Conservation (phyloP, 1,139 yeast species). For the Lodderomyces jiufengensis region DNA sequence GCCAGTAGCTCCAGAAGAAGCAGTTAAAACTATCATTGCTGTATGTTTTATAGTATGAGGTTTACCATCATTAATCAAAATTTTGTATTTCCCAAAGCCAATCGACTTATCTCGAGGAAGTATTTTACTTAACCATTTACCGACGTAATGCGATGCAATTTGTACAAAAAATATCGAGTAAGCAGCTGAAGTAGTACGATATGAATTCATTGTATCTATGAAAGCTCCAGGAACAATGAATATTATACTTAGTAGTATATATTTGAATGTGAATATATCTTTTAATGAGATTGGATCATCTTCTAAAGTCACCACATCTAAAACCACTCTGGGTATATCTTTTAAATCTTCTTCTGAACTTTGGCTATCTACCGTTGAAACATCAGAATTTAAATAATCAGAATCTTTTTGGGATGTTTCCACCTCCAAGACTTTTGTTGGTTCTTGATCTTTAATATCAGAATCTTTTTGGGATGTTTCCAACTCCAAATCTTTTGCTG, state of each 20-base stretch:
- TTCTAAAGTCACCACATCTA: constrained; percentile 33
- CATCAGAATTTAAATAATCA: too few species aligned
- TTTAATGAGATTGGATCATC: constrained; percentile 28
- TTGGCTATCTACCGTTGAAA: too few species aligned
- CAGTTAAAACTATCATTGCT: constrained; percentile 42
- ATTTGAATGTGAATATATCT: constrained; percentile 41
- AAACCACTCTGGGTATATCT: constrained; percentile 28
- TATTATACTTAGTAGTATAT: constrained; percentile 33
- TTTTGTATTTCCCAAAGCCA: constrained; percentile 19
- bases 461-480: too few species aligned
- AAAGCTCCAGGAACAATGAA: constrained; percentile 49
- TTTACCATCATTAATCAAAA: constrained; percentile 37
- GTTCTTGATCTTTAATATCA: too few species aligned
- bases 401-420: too few species aligned
- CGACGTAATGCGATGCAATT: constrained; percentile 41
- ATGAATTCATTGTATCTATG: constrained; percentile 46
- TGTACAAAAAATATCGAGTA: constrained; percentile 47
- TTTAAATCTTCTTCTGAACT: constrained; percentile 15
- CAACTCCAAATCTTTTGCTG: constrained; percentile 1
- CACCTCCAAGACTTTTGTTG: too few species aligned
- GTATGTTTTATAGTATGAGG: constrained; percentile 49
- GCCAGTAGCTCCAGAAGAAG: constrained; percentile 47
- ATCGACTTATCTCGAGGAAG: constrained; percentile 29
- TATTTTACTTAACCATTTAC: constrained; percentile 35
- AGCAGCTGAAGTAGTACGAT: constrained; percentile 46